Evolutionary conservation across 169 alveolate genomes (phyloP).

Genomic region (Plasmodium fragile): DNA sequence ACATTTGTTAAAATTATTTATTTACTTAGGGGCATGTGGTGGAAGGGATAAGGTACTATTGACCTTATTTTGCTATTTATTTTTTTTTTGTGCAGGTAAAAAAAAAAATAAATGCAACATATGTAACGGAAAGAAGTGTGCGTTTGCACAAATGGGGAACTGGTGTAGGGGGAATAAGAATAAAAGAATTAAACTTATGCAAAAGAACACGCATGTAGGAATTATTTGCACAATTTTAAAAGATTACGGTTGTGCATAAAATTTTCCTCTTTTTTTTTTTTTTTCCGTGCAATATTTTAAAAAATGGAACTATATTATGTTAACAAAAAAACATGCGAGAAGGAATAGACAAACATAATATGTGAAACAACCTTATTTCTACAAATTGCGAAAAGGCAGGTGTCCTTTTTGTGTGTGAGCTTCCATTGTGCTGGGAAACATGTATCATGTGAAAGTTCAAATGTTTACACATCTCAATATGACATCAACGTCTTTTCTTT

Average conservation of each 20-base stretch:
- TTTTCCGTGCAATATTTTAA: not conserved
- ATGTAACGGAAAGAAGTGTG: not conserved
- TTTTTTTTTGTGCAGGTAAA: not conserved
- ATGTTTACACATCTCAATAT: not conserved
- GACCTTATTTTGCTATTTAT: not conserved
- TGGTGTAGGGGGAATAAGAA: not conserved
- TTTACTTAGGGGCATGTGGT: not conserved
- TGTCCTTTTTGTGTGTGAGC: not conserved
- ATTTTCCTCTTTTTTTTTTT: not conserved
- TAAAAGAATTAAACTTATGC: slow-evolving; percentile 1
- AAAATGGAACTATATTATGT: not conserved
- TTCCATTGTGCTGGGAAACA: not conserved
- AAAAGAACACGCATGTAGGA: not conserved
- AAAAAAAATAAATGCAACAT: not conserved
- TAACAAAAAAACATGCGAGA: not conserved
- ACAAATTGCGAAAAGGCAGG: not conserved
- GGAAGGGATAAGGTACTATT: not conserved
- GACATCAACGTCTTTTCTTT: not conserved
- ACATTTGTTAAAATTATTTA: not conserved
- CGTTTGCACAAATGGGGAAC: not conserved
- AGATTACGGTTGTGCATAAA: slow-evolving; percentile 4
- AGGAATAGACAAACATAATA: not conserved
- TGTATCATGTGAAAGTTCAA: not conserved
- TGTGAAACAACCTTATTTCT: not conserved
- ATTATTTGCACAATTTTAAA: not conserved